Base-by-base conservation (phyloP, 2,329 filamentous ascomycete species). In the Claviceps sorghi region DNA sequence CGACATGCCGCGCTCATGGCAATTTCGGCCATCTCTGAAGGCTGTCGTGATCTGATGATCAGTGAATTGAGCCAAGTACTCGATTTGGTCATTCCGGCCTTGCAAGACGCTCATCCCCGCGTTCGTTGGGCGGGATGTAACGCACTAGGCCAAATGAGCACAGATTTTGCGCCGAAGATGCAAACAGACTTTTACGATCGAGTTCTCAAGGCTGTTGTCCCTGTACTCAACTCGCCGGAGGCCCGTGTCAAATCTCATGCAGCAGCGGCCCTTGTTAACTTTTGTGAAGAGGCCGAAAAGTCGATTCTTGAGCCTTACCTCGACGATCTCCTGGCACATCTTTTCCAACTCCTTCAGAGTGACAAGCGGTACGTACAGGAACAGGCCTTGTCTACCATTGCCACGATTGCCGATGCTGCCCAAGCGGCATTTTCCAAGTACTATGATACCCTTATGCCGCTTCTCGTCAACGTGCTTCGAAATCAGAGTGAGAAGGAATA, bases 121-220 rank as follows among this genome's bases (percentile, higher is more conserved):
- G 93, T 98, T 52, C 84, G 91, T 61, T 98, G 94, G 83, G 93
- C 93, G 50, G 93, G 90, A 36, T 98, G 93, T 74, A 97, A 98
- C 64, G 93, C 93, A 43, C 78, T 98, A n/a, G 93, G 93, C 30
- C 93, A 98, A 69, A 98, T 98, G 93, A 97, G 91, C 72, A 98
- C 93, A 34, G 93, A 98, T 65, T 98, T 98, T 67, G 91, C 94
- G 13, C 90, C 90, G 13, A 94, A 86, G 11, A 97, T 98, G 91
- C 93, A 98, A 69, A 86, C 88, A 59, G 93, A 95, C 61, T 95
- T 95, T 68, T 93, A 95, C 67, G 80, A 87, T 57, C 77, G 83
- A 45, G 87, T 98, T 17, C 77, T 98, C 50, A 88, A 83, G 59
- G 88, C 88, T 59, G 93, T 98, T 52, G 89, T 98, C 51, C 90